Base-by-base conservation (phyloP, 129 eudicot genomes). In the Apium graveolens region DNA sequence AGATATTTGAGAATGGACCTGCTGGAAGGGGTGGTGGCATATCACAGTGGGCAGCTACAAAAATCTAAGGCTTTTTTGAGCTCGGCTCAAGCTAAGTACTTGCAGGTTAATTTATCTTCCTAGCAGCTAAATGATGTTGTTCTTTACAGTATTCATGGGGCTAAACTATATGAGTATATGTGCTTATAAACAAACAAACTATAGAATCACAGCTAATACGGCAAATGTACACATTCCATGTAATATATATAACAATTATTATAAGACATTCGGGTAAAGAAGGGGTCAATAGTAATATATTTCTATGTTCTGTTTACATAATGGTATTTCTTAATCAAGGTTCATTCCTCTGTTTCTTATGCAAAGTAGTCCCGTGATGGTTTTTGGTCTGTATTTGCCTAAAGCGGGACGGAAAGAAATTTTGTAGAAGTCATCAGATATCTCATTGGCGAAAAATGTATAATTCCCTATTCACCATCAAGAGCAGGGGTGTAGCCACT, bases 1-100 rank as follows among this genome's bases (percentile, higher is more conserved):
- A 94, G 98, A 80, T 90, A 91, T 83, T 73, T 91, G 86, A 87
- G 97, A 80, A 81, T 94, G 89, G 97, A 94, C 65, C 84, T 94
- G 42, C 75, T 94, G 78, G 98, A 94, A 90, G 98, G 97, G 77
- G 89, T 94, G 39, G 96, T 86, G 68, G 97, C 98, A 53, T 94
- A 89, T 85, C 93, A 94, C 74, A 79, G 85, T 73, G 93, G 93
- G 78, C 90, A 84, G 46, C 68, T 90, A 37, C 93, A 87, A 75
- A 94, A 94, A 80, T 85, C 96, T 17, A 90, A 83, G 89, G 78
- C 66, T 44, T 78, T 91, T 20, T 68, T 94, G 66, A 81, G 80
- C 31, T 84, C 96, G 41, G 98, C 98, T 24, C 89, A 87, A 80
- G 73, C 77, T 38, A 88, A 85, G 82, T 90, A 65, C 79, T 79